phyloP scores from a whole-genome alignment of 768 basidiomycete genomes.

The Daedaleopsis sinensis region DNA sequence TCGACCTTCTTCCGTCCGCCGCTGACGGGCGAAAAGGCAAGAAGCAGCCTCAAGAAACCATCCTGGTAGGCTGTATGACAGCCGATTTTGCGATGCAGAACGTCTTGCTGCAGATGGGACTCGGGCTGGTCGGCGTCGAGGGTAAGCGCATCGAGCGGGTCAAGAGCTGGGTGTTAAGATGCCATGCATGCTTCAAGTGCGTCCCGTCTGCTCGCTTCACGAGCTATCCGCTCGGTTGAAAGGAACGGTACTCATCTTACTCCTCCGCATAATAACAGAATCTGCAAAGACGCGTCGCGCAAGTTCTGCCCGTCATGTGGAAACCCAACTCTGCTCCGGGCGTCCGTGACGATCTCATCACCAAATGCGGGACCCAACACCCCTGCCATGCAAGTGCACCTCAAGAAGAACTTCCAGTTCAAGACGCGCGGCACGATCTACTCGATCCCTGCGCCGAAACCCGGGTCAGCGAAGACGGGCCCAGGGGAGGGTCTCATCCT shows the following conservation, averaged over 20 bases:
- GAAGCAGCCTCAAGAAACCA: conserved; percentile 41
- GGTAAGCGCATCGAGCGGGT: conserved; percentile 90
- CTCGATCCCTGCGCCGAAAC: conserved; percentile 88
- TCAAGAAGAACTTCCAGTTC: conserved; percentile 96
- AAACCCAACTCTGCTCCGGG: conserved; percentile 86
- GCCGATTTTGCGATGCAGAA: conserved; percentile 99
- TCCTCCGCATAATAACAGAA: conserved; percentile 47
- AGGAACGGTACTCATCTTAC: not conserved
- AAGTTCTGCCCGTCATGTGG: conserved; percentile 99
- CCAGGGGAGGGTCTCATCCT: conserved; percentile 83
- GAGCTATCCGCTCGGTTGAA: not conserved
- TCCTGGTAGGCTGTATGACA: conserved; percentile 91
- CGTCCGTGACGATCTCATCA: conserved; percentile 84
- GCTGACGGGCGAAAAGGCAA: conserved; percentile 34
- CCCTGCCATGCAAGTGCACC: conserved; percentile 82
- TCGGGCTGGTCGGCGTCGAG: conserved; percentile 86
- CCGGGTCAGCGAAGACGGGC: conserved; percentile 85
- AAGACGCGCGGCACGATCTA: conserved; percentile 89
- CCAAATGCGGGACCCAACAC: conserved; percentile 61
- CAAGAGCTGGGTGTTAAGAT: conserved; percentile 94
- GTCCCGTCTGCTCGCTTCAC: conserved; percentile 35
- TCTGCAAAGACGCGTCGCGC: conserved; percentile 93
- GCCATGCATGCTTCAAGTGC: conserved; percentile 99
- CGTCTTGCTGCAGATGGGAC: conserved; percentile 90
- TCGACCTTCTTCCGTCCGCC: conserved; percentile 76